A percentile compares a stretch with the other conserved stretches of the same genome.
These are phyloP conservation scores for Ganoderma lucidum DNA, from an alignment of 1,284 basidiomycete genomes.

Conservation along the genomic window DNA sequence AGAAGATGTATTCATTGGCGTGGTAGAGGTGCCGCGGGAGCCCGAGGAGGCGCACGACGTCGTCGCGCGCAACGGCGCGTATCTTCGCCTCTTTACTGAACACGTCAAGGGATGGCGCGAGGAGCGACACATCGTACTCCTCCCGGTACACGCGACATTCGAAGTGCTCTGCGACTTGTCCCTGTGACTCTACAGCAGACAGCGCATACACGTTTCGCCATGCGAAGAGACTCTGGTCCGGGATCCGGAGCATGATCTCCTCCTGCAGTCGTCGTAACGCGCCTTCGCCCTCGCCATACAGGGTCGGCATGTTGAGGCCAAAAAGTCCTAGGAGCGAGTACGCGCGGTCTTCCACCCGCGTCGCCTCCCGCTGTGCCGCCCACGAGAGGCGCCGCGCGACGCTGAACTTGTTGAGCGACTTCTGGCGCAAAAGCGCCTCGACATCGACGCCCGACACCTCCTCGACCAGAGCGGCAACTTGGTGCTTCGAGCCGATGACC, in stretches of 20 bases:
- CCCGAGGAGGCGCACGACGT: background rate
- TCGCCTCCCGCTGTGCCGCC: conserved; percentile 1
- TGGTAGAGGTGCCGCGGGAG: background rate
- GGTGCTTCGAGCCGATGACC: conserved; percentile 7
- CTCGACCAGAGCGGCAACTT: background rate
- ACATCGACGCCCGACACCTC: background rate
- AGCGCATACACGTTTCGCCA: background rate
- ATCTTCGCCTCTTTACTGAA: background rate
- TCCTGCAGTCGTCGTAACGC: conserved; percentile 7
- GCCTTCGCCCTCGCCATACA: conserved; percentile 4
- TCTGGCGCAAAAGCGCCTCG: background rate
- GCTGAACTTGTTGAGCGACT: conserved; percentile 3
- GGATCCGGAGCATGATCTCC: conserved; percentile 10
- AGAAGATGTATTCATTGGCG: background rate
- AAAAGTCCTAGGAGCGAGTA: conserved; percentile 7
- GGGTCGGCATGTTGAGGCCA: conserved; percentile 1
- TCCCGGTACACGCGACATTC: background rate
- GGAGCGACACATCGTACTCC: background rate
- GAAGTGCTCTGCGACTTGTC: too few relatives aligned
- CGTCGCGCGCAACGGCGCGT: background rate
- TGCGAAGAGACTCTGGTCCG: conserved; percentile 11
- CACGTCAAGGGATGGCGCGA: background rate
- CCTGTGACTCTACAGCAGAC: too few relatives aligned
- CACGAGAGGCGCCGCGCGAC: conserved; percentile 9
- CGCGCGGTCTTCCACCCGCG: conserved; percentile 2